Evolutionary conservation across 2,329 filamentous ascomycete genomes (phyloP).

Genomic region (Alternaria angustiovoidea): DNA sequence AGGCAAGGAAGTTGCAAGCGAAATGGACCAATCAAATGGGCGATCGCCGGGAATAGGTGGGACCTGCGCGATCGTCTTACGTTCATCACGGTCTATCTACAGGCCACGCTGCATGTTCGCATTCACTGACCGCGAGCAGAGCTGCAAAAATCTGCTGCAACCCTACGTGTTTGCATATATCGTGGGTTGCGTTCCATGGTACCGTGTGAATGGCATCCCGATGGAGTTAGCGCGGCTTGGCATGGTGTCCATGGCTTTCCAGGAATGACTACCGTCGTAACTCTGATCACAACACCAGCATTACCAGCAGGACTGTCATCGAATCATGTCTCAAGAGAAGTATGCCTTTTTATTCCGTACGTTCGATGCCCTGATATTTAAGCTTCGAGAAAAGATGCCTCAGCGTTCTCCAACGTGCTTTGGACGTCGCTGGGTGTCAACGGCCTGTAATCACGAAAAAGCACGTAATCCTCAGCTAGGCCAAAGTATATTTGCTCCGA

Average conservation of each 20-base stretch:
- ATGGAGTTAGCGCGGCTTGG: conserved; percentile 12
- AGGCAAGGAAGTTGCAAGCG: conserved; percentile 17
- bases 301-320: background rate
- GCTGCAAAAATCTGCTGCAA: background rate
- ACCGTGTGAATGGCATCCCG: conserved; percentile 3
- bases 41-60: conserved; percentile 9
- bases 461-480: background rate
- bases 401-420: background rate
- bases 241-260: background rate
- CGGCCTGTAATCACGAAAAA: background rate
- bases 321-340: background rate
- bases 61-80: conserved; percentile 5
- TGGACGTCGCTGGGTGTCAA: background rate
- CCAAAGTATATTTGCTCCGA: background rate
- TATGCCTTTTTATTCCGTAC: background rate
- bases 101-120: background rate
- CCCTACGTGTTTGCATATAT: conserved; percentile 3
- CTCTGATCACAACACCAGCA: background rate
- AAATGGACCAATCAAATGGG: conserved; percentile 11
- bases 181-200: conserved; percentile 18
- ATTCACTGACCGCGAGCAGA: background rate
- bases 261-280: background rate
- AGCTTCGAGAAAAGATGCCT: background rate
- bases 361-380: background rate
- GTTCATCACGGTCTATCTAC: conserved; percentile 4